Base-by-base conservation (phyloP, 2,329 filamentous ascomycete genomes). In the Hypoxylon sp. region DNA sequence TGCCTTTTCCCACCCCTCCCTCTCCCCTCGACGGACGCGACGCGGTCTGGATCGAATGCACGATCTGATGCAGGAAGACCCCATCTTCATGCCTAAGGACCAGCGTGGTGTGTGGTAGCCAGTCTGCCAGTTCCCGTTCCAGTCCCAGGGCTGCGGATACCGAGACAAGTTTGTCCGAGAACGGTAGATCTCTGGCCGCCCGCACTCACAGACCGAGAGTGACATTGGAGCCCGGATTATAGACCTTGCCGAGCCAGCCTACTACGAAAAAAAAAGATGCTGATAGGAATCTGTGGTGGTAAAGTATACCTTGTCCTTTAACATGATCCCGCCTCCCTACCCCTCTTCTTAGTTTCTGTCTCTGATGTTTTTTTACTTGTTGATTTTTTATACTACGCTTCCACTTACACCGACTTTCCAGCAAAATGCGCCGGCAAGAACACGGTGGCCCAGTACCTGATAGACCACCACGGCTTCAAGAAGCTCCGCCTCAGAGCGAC, bases 341-440 rank as follows among this genome's bases (percentile, higher is more conserved):
- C 31, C n/a, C 15, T 21, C 13, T 40, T 13, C 13, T 11, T 3
- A 29, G 6, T 11, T 29, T 11, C 6, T 6, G n/a, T n/a, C n/a
- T n/a, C n/a, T n/a, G n/a, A n/a, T n/a, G n/a, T n/a, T n/a, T n/a
- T n/a, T n/a, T n/a, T n/a, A n/a, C n/a, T n/a, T n/a, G n/a, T n/a
- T n/a, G n/a, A n/a, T 35, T 35, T 29, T 9, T 15, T 23, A 23
- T 17, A 26, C 41, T 5, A 20, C 42, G 20, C 31, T 35, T 43
- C 48, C 56, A 62, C 62, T 55, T 31, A 65, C 45, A 46, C 24
- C 15, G 21, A 48, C 29, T 26, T 18, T n/a, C 48, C 58, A 69
- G 93, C 91, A 70, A 94, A 97, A 69, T 98, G 93, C 78, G 88
- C 94, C 45, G 95, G 95, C 70, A 98, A 97, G 79, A 88, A 87